These are phyloP conservation scores for Drechslerella stenobrocha DNA, from an alignment of 2,329 filamentous ascomycete species.

Conservation along the genomic window DNA sequence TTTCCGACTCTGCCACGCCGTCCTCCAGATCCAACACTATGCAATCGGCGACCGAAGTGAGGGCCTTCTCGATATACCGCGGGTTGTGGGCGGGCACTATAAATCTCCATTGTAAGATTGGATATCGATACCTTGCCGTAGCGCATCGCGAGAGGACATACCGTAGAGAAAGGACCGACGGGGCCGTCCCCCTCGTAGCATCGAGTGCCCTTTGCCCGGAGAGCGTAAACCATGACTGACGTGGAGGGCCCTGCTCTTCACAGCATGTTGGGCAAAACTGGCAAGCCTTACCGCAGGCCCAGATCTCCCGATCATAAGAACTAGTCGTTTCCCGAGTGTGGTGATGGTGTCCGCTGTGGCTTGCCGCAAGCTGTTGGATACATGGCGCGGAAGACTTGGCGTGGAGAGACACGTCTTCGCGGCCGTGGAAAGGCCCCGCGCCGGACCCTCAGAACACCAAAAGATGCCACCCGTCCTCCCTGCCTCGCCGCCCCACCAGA, in stretches of 20 bases:
- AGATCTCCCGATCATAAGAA: not conserved
- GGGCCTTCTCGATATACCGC: slow-evolving; percentile 32
- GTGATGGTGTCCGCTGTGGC: not conserved
- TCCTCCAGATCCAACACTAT: slow-evolving; percentile 43
- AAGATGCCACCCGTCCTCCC: slow-evolving; percentile 49
- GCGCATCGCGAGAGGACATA: slow-evolving; percentile 7
- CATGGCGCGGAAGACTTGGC: not conserved
- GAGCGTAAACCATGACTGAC: not conserved
- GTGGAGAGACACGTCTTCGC: not conserved
- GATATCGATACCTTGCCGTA: not conserved
- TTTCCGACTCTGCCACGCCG: slow-evolving; percentile 28
- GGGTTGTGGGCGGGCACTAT: slow-evolving; percentile 30
- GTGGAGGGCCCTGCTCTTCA: not conserved
- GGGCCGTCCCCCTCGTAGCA: slow-evolving; percentile 2
- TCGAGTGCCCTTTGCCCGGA: slow-evolving; percentile 18
- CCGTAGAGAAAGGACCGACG: slow-evolving; percentile 36
- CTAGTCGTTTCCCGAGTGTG: not conserved
- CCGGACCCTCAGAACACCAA: slow-evolving; percentile 5
- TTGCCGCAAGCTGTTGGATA: not conserved
- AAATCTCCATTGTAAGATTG: not conserved
- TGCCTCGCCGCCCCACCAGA: slow-evolving; percentile 15
- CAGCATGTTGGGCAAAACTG: not conserved
- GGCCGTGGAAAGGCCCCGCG: not conserved
- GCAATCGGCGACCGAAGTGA: slow-evolving; percentile 27
- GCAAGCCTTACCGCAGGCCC: not conserved